These are phyloP conservation scores for Fusarium mangiferae DNA, from an alignment of 2,329 filamentous ascomycete species.

Conservation along the genomic window DNA sequence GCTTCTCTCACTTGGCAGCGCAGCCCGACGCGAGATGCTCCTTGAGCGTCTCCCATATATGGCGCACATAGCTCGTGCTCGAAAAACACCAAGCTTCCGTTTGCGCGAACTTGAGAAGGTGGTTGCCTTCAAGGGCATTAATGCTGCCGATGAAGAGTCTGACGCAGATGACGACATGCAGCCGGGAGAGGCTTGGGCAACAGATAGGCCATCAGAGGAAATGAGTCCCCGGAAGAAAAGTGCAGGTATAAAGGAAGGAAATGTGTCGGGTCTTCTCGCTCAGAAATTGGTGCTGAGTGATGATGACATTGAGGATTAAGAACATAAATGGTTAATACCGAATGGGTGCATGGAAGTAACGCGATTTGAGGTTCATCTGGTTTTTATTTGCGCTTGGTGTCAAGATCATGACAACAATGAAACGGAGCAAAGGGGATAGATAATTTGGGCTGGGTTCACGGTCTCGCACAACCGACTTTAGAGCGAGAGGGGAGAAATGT, in stretches of 20 bases:
- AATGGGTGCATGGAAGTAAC: not conserved
- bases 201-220: constrained; percentile 68
- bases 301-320: constrained; percentile 83
- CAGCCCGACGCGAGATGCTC: constrained; percentile 77
- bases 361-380: constrained; percentile 26
- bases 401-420: constrained; percentile 2
- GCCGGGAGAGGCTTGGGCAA: constrained; percentile 66
- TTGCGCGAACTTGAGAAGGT: constrained; percentile 73
- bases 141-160: constrained; percentile 57
- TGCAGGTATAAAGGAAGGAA: constrained; percentile 51
- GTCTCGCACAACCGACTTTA: constrained; percentile 10
- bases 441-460: not conserved
- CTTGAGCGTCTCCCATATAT: constrained; percentile 91
- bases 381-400: constrained; percentile 14
- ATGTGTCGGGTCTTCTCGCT: constrained; percentile 58
- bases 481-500: constrained; percentile 7
- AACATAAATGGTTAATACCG: not conserved
- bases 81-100: constrained; percentile 52
- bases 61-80: constrained; percentile 68
- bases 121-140: constrained; percentile 71
- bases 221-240: constrained; percentile 60
- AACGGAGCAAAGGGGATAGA: constrained; percentile 29
- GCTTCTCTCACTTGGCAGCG: constrained; percentile 69
- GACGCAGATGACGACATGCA: constrained; percentile 58
- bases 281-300: constrained; percentile 80